These are phyloP conservation scores for Aristolochia fimbriata DNA, from an alignment of 164 flowering plant genomes.

Conservation along the genomic window DNA sequence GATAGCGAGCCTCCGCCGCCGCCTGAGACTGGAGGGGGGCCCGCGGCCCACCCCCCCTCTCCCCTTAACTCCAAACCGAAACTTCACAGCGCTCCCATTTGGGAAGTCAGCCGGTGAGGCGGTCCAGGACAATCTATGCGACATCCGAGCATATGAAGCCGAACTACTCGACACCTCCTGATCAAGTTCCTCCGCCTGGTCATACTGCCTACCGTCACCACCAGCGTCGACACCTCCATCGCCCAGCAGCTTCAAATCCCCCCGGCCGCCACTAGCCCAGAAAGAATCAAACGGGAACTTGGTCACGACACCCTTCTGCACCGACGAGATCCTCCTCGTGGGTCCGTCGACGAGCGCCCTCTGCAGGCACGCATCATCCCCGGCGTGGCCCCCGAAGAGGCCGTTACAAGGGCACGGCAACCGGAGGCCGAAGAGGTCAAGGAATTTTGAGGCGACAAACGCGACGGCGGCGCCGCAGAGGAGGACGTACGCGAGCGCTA, in stretches of 20 bases:
- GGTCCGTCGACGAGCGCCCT: constrained; percentile 42
- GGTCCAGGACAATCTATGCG: constrained; percentile 7
- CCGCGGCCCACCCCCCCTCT: constrained; percentile 31
- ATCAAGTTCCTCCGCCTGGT: constrained; percentile 20
- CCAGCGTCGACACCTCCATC: constrained; percentile 6
- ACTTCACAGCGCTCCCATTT: constrained; percentile 1
- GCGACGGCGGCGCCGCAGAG: constrained; percentile 58
- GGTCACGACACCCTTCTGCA: constrained; percentile 37
- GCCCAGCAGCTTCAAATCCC: constrained; percentile 6
- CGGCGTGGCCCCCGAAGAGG: constrained; percentile 30
- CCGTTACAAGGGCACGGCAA: constrained; percentile 82
- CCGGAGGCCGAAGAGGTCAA: constrained; percentile 48
- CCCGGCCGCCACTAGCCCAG: constrained; percentile 8
- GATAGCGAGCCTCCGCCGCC: constrained; percentile 19
- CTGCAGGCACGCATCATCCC: constrained; percentile 31
- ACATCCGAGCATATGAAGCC: constrained; percentile 12
- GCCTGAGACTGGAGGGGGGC: constrained; percentile 20
- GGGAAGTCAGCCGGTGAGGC: constrained; percentile 1
- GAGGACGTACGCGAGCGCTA: constrained; percentile 48
- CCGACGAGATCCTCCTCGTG: constrained; percentile 29
- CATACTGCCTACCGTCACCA: constrained; percentile 3
- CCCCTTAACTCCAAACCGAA: constrained; percentile 32
- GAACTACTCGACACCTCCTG: constrained; percentile 50
- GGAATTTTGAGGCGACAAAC: constrained; percentile 45
- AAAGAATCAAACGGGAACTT: constrained; percentile 53